Percentiles rank a stretch among this genome's conserved stretches.
Evolutionary conservation across 2,329 filamentous ascomycete species (phyloP).

Genomic region (Leptographium radiaticola): DNA sequence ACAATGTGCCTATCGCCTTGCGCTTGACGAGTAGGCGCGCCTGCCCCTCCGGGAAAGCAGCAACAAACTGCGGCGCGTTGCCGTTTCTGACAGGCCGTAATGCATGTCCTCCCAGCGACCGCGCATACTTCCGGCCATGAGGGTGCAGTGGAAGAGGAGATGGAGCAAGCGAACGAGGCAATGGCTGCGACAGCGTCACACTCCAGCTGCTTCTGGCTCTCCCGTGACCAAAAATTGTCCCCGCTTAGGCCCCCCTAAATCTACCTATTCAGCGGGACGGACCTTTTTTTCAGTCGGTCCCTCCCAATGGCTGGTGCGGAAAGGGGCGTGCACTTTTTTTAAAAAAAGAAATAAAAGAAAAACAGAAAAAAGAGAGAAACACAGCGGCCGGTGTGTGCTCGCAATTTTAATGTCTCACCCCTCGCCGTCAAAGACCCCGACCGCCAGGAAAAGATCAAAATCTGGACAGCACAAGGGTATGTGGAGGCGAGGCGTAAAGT

Average conservation of each 20-base stretch:
- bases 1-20: background rate
- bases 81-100: no score
- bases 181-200: background rate
- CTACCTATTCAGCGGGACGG: constrained; percentile 4
- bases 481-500: no score
- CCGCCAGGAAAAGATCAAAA: no score
- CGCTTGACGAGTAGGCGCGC: no score
- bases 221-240: constrained; percentile 10
- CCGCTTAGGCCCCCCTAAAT: constrained; percentile 5
- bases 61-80: no score
- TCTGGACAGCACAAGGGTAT: no score
- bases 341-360: background rate
- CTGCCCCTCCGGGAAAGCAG: no score
- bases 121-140: no score
- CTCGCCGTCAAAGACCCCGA: no score
- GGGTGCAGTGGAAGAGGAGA: background rate
- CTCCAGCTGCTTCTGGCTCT: constrained; percentile 3
- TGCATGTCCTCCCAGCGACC: no score
- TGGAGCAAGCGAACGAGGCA: background rate
- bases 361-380: no score
- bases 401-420: background rate
- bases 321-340: constrained; percentile 5
- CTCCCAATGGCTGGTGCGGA: constrained; percentile 6
- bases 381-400: background rate
- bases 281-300: constrained; percentile 8